Percentiles rank a stretch among this genome's conserved stretches.
Conservation (phyloP, 2,329 filamentous ascomycete genomes). For the Fusarium acutatum region DNA sequence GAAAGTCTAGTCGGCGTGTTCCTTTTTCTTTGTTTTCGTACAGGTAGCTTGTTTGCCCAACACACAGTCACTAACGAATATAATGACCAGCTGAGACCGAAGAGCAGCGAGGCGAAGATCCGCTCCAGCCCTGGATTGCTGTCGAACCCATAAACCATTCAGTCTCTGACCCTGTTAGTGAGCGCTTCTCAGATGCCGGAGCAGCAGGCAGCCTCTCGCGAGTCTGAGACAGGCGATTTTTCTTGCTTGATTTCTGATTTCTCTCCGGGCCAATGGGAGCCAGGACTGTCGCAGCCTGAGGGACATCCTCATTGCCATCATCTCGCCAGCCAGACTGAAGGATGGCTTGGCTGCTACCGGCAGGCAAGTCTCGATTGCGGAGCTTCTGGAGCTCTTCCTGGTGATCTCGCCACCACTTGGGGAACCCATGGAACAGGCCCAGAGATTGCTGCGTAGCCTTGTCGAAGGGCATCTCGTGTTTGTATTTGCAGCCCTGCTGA, state of each 20-base stretch:
- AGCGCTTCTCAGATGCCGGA: constrained; percentile 41
- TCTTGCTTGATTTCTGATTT: constrained; percentile 3
- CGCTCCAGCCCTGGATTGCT: constrained; percentile 14
- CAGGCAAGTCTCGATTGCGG: neutral
- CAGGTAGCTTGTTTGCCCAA: neutral
- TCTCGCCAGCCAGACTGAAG: constrained; percentile 21
- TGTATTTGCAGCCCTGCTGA: constrained; percentile 87
- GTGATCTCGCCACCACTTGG: constrained; percentile 66
- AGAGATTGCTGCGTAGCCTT: constrained; percentile 71
- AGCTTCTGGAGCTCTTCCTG: constrained; percentile 55
- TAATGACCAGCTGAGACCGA: constrained; percentile 13
- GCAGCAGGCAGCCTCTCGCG: constrained; percentile 43
- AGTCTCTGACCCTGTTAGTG: constrained; percentile 42
- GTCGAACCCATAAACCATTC: constrained; percentile 17
- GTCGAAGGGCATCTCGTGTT: constrained; percentile 87
- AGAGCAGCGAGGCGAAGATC: constrained; percentile 20
- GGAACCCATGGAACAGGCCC: constrained; percentile 74
- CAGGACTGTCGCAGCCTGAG: neutral
- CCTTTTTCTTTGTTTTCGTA: constrained; percentile 5
- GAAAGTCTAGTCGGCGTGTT: neutral
- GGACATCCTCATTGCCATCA: constrained; percentile 9
- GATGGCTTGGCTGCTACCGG: neutral
- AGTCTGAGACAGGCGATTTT: neutral
- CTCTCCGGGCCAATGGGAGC: constrained; percentile 30
- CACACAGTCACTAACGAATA: neutral